phyloP scores from a whole-genome alignment of 495 filamentous ascomycete species.

The Aspergillus saccharolyticus region DNA sequence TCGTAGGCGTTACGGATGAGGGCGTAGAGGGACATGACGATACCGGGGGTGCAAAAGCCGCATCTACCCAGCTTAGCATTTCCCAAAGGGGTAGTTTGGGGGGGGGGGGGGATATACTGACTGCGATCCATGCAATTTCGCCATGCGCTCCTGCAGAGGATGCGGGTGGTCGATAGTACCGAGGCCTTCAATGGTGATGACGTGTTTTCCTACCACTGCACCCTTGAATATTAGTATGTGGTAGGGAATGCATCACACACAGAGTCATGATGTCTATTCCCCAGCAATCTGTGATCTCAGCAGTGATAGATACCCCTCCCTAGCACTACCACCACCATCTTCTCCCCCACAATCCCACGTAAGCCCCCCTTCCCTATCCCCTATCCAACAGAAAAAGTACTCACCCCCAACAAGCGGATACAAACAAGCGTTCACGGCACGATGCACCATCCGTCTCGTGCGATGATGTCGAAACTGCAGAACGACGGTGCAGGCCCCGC shows the following conservation, averaged over 20 bases:
- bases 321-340: no score
- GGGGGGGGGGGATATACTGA: constrained; percentile 22
- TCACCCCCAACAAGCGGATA: constrained; percentile 71
- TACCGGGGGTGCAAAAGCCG: constrained; percentile 92
- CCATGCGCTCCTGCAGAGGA: constrained; percentile 85
- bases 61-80: no score
- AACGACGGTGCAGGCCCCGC: constrained; percentile 93
- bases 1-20: constrained; percentile 70
- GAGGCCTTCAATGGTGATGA: constrained; percentile 99
- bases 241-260: no score
- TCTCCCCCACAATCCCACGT: no score
- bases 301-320: no score
- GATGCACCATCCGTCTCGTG: constrained; percentile 75
- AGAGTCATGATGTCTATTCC: no score
- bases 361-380: no score
- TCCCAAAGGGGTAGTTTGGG: no score
- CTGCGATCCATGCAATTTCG: constrained; percentile 62
- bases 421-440: constrained; percentile 86
- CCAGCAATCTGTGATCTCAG: no score
- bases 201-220: constrained; percentile 85
- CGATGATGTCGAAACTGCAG: constrained; percentile 8
- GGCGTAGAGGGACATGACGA: constrained; percentile 74
- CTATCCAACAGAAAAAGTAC: no score
- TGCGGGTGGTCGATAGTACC: constrained; percentile 82
- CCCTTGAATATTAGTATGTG: no score